Evolutionary conservation across 2,329 filamentous ascomycete species (phyloP).

Genomic region (Beauveria scarabaeidicola): DNA sequence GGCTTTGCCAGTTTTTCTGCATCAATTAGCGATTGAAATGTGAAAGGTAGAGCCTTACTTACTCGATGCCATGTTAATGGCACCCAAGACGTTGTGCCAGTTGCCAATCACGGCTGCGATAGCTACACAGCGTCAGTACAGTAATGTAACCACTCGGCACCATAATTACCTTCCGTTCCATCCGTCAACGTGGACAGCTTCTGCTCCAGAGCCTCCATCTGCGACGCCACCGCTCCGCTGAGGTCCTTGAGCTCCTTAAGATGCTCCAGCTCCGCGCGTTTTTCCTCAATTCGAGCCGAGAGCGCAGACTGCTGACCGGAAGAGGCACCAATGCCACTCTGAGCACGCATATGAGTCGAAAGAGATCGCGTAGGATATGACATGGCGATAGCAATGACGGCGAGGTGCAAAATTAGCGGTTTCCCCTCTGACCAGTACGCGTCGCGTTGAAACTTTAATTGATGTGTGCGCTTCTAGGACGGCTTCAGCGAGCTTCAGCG

Average conservation of each 20-base stretch:
- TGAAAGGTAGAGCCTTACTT: constrained; percentile 24
- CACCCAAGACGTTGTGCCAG: constrained; percentile 79
- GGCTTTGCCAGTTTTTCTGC: constrained; percentile 62
- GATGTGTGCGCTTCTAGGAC: background rate
- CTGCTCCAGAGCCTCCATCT: constrained; percentile 75
- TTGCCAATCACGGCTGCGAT: constrained; percentile 79
- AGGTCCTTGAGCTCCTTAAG: constrained; percentile 70
- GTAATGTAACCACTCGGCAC: constrained; percentile 10
- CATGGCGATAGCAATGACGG: constrained; percentile 29
- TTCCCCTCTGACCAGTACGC: background rate
- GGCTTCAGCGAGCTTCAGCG: background rate
- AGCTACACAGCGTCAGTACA: constrained; percentile 39
- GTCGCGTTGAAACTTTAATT: constrained; percentile 3
- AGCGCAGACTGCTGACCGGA: constrained; percentile 61
- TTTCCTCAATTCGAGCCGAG: constrained; percentile 71
- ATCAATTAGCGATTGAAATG: background rate
- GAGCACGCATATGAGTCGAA: constrained; percentile 59
- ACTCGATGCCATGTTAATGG: constrained; percentile 83
- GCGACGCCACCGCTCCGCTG: constrained; percentile 66
- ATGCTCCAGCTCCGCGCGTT: constrained; percentile 74
- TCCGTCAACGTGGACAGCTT: constrained; percentile 71
- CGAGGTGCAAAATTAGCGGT: background rate
- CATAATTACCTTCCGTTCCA: constrained; percentile 62
- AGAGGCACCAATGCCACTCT: constrained; percentile 39
- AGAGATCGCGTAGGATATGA: constrained; percentile 49